phyloP scores from a whole-genome alignment of 371 early-diverging fungal genomes.

The Mortierella sp. region DNA sequence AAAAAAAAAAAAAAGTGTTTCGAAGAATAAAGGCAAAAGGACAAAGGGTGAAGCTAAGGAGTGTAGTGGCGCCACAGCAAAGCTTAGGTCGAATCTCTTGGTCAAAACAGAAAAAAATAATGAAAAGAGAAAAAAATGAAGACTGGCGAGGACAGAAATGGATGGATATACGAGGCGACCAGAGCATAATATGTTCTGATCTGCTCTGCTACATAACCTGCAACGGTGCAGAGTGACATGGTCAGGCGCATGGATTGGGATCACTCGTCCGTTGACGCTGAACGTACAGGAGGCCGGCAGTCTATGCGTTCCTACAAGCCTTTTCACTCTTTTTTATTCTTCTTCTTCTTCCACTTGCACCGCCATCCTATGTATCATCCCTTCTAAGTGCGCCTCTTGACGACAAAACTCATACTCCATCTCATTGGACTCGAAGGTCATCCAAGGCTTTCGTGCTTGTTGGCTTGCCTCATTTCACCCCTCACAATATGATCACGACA shows the following conservation, averaged over 20 bases:
- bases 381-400: too few species aligned
- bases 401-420: too few species aligned
- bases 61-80: not conserved
- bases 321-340: too few species aligned
- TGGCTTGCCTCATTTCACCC: not conserved
- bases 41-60: not conserved
- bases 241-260: not conserved
- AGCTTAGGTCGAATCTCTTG: not conserved
- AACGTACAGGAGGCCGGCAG: too few species aligned
- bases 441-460: too few species aligned
- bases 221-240: constrained; percentile 49
- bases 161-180: constrained; percentile 8
- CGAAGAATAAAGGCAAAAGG: not conserved
- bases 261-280: too few species aligned
- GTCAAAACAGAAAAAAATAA: not conserved
- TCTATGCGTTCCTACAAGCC: too few species aligned
- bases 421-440: too few species aligned
- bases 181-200: not conserved
- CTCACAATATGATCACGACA: not conserved
- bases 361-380: too few species aligned
- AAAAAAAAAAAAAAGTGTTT: not conserved
- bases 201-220: constrained; percentile 1
- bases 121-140: too few species aligned
- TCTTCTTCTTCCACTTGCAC: too few species aligned
- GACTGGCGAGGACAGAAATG: not conserved